Percentiles rank a stretch among this genome's conserved stretches.
These are phyloP conservation scores for Globisporangium polare DNA, from an alignment of 352 stramenopile species.

Conservation along the genomic window DNA sequence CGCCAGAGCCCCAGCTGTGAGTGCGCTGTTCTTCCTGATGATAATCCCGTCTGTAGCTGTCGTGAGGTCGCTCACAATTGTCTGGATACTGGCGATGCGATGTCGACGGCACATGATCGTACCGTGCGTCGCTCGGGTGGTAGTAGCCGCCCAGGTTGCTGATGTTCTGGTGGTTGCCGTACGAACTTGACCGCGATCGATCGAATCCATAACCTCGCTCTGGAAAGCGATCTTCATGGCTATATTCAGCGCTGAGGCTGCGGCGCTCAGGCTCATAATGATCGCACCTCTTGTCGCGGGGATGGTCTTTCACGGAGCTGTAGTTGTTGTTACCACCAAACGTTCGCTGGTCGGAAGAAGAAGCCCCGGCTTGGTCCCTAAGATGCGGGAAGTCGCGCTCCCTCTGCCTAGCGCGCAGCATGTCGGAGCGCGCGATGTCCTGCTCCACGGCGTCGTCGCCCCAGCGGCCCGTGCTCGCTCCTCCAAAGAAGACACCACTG, in stretches of 20 bases:
- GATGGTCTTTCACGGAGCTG: background rate
- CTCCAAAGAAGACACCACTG: background rate
- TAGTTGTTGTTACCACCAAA: background rate
- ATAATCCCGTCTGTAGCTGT: conserved; percentile 1
- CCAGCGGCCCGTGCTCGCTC: conserved; percentile 39
- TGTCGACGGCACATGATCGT: background rate
- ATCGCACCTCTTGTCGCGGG: background rate
- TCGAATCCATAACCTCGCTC: background rate
- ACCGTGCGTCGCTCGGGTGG: conserved; percentile 11
- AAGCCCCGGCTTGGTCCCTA: conserved; percentile 15
- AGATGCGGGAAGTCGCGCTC: conserved; percentile 44
- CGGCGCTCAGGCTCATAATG: background rate
- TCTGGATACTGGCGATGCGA: conserved; percentile 3
- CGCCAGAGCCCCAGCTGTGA: background rate
- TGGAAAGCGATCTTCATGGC: too few relatives aligned
- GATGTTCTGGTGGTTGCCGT: background rate
- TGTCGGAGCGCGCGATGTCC: conserved; percentile 38
- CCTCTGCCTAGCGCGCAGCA: conserved; percentile 21
- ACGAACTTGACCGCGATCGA: background rate
- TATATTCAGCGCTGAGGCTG: too few relatives aligned
- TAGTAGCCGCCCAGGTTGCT: background rate
- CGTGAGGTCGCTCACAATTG: background rate
- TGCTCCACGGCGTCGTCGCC: conserved; percentile 72
- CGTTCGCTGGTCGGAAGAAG: conserved; percentile 13
- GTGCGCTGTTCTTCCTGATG: background rate